Conservation (phyloP, 345 rosid species). For the Dovyalis caffra region DNA sequence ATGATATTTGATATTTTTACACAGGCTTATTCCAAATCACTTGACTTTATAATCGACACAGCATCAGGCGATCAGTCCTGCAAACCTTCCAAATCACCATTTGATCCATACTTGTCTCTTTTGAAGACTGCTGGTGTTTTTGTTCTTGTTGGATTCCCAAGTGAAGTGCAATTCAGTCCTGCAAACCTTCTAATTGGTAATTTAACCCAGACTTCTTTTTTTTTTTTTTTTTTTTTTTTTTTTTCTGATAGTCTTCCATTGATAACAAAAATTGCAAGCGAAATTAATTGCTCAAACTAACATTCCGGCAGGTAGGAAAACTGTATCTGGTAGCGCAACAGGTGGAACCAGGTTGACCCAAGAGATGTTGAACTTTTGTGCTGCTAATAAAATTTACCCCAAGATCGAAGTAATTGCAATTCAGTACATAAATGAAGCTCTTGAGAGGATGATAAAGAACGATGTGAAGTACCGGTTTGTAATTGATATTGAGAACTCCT, state of each 20-base stretch:
- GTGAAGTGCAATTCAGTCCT: too few relatives aligned
- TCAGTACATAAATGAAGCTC: slow-evolving; percentile 64
- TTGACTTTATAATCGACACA: slow-evolving; percentile 78
- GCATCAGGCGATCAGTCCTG: slow-evolving; percentile 96
- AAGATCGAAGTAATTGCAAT: slow-evolving; percentile 67
- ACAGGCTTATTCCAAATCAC: slow-evolving; percentile 60
- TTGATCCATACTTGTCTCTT: too few relatives aligned
- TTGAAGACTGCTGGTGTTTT: too few relatives aligned
- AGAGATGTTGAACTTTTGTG: slow-evolving; percentile 82
- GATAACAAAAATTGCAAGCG: background rate
- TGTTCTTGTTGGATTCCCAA: too few relatives aligned
- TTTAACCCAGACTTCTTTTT: background rate
- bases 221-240: background rate
- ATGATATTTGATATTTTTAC: background rate
- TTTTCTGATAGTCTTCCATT: background rate
- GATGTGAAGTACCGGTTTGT: slow-evolving; percentile 85
- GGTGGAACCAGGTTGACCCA: too few relatives aligned
- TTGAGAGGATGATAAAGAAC: slow-evolving; percentile 69
- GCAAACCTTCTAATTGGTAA: slow-evolving; percentile 61
- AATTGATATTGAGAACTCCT: too few relatives aligned
- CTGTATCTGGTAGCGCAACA: slow-evolving; percentile 59
- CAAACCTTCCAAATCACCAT: too few relatives aligned
- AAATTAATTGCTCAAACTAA: background rate
- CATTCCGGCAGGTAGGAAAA: slow-evolving; percentile 57
- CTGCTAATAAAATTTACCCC: slow-evolving; percentile 69